Conservation (phyloP, 2,329 filamentous ascomycete species). For the Epichloe glyceriae region DNA sequence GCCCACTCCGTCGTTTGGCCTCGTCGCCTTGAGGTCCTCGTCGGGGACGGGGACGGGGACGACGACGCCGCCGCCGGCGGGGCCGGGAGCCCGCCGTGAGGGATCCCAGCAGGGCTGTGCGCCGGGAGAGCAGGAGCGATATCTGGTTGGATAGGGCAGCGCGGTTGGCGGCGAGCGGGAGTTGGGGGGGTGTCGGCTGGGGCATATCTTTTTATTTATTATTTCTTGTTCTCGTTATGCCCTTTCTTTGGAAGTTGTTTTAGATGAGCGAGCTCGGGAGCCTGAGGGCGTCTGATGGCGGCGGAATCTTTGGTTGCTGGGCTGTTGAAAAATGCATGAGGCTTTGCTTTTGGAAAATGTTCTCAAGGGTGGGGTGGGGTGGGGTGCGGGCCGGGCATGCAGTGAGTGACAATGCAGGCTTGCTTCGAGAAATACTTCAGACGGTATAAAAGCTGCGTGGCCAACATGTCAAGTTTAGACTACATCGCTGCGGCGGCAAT, state of each 20-base stretch:
- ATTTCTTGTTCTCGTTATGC: not conserved
- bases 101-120: constrained; percentile 20
- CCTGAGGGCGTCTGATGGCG: no score
- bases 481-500: not conserved
- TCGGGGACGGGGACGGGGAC: not conserved
- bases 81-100: constrained; percentile 8
- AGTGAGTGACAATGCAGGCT: no score
- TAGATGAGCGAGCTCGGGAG: no score
- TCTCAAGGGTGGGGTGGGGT: no score
- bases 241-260: not conserved
- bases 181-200: constrained; percentile 3
- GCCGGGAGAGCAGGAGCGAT: constrained; percentile 24
- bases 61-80: not conserved
- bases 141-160: constrained; percentile 29
- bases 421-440: no score
- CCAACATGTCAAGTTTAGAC: no score
- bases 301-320: no score
- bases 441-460: no score
- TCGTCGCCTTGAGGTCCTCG: not conserved
- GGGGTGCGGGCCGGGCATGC: no score
- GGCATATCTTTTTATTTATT: no score
- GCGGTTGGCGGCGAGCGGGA: constrained; percentile 25
- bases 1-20: constrained; percentile 28
- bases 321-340: no score
- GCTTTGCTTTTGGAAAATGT: no score